Evolutionary conservation across 2,329 filamentous ascomycete species (phyloP).

Genomic region (Cordyceps pruinosa): DNA sequence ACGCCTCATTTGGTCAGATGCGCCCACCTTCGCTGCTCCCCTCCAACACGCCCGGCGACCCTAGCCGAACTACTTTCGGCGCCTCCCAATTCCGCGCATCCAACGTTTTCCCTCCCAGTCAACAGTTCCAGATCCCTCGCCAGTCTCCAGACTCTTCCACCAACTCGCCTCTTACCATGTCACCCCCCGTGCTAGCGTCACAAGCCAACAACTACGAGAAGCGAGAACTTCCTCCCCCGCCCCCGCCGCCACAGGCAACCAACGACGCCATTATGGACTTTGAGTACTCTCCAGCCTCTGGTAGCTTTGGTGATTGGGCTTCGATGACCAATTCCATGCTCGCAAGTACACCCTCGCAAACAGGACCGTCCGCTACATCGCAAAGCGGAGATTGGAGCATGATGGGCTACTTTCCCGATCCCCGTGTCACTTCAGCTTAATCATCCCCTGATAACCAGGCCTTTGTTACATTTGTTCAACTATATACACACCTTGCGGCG

Average conservation of each 20-base stretch:
- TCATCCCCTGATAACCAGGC: background rate
- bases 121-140: slow-evolving; percentile 22
- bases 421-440: slow-evolving; percentile 25
- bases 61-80: slow-evolving; percentile 20
- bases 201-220: slow-evolving; percentile 27
- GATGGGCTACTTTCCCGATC: slow-evolving; percentile 29
- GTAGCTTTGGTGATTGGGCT: slow-evolving; percentile 37
- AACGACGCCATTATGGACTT: slow-evolving; percentile 35
- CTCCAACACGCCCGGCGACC: slow-evolving; percentile 17
- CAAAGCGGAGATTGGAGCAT: slow-evolving; percentile 25
- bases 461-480: background rate
- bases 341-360: slow-evolving; percentile 21
- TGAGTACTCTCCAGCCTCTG: slow-evolving; percentile 33
- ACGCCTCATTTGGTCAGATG: slow-evolving; percentile 27
- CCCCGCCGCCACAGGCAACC: slow-evolving; percentile 19
- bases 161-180: slow-evolving; percentile 25
- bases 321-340: slow-evolving; percentile 29
- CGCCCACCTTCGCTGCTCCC: slow-evolving; percentile 24
- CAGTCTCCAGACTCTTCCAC: slow-evolving; percentile 29
- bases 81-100: slow-evolving; percentile 23
- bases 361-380: slow-evolving; percentile 13
- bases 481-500: background rate
- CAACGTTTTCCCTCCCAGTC: slow-evolving; percentile 28
- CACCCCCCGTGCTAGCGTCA: slow-evolving; percentile 20
- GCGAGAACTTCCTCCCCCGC: slow-evolving; percentile 29